Evolutionary conservation across 495 filamentous ascomycete genomes (phyloP), one percentile per base, ranked within the genome.

Genomic region (Penicillium pulvis): DNA sequence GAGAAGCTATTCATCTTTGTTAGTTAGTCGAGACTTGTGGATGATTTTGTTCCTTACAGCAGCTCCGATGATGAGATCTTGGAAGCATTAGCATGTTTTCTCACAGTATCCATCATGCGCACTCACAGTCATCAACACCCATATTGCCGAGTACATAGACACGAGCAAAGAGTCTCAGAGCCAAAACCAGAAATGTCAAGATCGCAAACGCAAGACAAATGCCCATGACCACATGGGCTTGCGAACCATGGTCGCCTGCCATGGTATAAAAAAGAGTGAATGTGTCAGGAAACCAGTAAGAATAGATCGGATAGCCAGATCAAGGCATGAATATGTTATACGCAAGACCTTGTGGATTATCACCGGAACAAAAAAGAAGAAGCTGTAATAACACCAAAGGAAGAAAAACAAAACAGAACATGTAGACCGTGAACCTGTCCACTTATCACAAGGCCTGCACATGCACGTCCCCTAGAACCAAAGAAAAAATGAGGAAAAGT

Each of bases 61-160:
- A 50, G 74, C 74, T 28, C 55, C 48, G 20, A 74, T 67, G 28
- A 75, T 77, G 11, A 77, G 60, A 57, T 71, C 74, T 76, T 44
- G 4, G 17, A 14, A 48, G 26, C 2, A 9, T 24, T 17, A 45
- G 46, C 28, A 23, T 26, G 28, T 57, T 30, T 41, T 19, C 14
- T 45, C 14, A 39, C 24, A 33, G 20, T 19, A 24, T 41, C 19
- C 6, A 23, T 11, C 0, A 53, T 2, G 28, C 17, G 30, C 5
- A 73, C 72, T 55, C 59, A 75, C 74, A 76, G 48, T 77, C 74
- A 58, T 77, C 74, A 1, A 68, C 2, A 2, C 71, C 69, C 68
- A 75, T 71, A 41, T 66, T 60, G 14, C 66, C 62, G 48, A 75
- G 39, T 1, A 77, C 72, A 55, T 64, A 71, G 23, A 74, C 49